Evolutionary conservation across 306 rosid genomes (phyloP).

Genomic region (Begonia fuchsioides): DNA sequence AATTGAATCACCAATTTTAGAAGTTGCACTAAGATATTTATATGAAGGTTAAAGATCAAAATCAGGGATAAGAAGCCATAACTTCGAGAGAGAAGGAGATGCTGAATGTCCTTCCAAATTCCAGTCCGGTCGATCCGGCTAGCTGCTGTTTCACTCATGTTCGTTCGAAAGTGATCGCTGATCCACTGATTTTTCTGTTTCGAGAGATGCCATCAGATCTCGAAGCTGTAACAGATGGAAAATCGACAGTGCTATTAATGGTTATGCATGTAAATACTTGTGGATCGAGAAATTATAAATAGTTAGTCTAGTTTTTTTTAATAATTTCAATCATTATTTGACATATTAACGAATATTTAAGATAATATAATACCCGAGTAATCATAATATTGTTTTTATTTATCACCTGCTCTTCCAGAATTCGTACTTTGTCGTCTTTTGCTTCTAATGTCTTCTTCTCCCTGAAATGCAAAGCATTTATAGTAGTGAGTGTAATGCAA

Average conservation of each 20-base stretch:
- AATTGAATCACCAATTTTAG: too few relatives aligned
- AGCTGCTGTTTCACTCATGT: conserved; percentile 14
- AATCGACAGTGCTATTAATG: conserved; percentile 10
- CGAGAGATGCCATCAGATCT: conserved; percentile 55
- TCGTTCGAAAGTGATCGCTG: conserved; percentile 21
- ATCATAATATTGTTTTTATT: background rate
- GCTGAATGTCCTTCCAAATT: too few relatives aligned
- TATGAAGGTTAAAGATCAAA: too few relatives aligned
- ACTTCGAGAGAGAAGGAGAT: too few relatives aligned
- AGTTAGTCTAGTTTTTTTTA: background rate
- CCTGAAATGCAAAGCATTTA: conserved; percentile 23
- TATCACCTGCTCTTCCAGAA: conserved; percentile 63
- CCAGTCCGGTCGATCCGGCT: conserved; percentile 9
- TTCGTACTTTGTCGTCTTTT: conserved; percentile 31
- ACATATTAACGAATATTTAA: background rate
- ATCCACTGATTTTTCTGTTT: conserved; percentile 29
- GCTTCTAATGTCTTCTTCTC: conserved; percentile 25
- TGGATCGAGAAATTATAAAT: too few relatives aligned
- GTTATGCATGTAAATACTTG: background rate
- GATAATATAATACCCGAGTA: background rate
- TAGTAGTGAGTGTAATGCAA: background rate
- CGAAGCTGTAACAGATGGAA: conserved; percentile 35
- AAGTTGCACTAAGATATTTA: too few relatives aligned
- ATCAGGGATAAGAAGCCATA: too few relatives aligned
- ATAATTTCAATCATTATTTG: background rate